Conservation (phyloP, 305 asterid species). For the Rubia peregrina region DNA sequence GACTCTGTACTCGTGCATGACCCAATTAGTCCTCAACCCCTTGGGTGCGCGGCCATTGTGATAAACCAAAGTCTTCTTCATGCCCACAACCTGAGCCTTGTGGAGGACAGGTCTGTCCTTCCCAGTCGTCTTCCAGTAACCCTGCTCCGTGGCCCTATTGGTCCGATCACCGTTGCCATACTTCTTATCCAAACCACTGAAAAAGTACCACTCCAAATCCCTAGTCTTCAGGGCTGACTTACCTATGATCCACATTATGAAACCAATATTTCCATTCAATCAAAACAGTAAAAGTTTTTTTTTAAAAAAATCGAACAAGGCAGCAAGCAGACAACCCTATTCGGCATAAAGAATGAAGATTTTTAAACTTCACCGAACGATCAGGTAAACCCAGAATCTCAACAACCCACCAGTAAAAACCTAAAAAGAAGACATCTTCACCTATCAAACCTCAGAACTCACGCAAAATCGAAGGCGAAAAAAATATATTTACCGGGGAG, state of each 20-base stretch:
- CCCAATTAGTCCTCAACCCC: conserved; percentile 93
- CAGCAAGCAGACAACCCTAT: not conserved
- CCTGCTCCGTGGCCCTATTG: conserved; percentile 84
- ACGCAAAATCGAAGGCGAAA: not conserved
- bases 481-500: conserved; percentile 57
- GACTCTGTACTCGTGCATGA: conserved; percentile 96
- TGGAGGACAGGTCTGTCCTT: conserved; percentile 85
- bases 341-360: not conserved
- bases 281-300: not conserved
- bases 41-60: conserved; percentile 93
- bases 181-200: conserved; percentile 84
- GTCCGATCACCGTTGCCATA: conserved; percentile 89
- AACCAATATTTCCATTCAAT: conserved; percentile 4
- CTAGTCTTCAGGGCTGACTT: conserved; percentile 65
- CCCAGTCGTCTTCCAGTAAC: conserved; percentile 99
- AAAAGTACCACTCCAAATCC: conserved; percentile 95
- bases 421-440: not conserved
- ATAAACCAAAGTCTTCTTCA: conserved; percentile 95
- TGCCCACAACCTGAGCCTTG: conserved; percentile 59
- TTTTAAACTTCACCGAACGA: not conserved
- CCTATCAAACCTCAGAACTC: not conserved
- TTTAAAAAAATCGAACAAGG: not conserved
- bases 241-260: conserved; percentile 30
- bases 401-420: not conserved
- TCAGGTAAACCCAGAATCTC: not conserved